Conservation (phyloP, 2,329 filamentous ascomycete genomes). For the Pezicula neosporulosa region DNA sequence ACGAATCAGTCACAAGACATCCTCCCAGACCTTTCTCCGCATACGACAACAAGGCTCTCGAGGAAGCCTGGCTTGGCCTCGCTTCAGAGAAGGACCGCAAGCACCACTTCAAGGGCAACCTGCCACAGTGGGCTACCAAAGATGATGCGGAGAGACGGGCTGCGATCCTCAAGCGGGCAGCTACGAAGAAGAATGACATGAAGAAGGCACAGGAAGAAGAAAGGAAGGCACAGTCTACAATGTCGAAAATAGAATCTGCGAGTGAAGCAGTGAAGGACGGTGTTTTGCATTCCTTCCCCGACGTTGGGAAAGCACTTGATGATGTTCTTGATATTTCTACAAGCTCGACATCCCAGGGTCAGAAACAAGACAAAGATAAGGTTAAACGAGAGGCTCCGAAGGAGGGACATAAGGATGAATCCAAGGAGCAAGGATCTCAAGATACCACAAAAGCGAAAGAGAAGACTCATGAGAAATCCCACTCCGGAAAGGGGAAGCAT, state of each 20-base stretch:
- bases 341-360: no score
- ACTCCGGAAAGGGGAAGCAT: no score
- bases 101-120: constrained; percentile 37
- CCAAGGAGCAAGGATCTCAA: no score
- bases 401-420: no score
- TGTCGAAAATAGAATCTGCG: background rate
- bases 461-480: no score
- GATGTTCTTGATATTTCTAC: no score
- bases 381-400: no score
- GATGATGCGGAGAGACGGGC: background rate
- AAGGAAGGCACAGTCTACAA: background rate
- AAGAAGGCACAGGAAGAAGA: background rate
- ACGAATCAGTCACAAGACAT: constrained; percentile 48
- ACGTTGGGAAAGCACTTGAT: no score
- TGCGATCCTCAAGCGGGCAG: background rate
- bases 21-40: constrained; percentile 74
- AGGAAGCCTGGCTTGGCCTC: constrained; percentile 71
- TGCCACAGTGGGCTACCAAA: constrained; percentile 10
- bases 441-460: no score
- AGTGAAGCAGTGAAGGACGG: background rate
- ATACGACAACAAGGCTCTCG: constrained; percentile 75
- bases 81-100: constrained; percentile 43
- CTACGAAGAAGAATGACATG: background rate
- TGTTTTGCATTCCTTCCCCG: no score
- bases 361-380: no score